Evolutionary conservation across 331 rosid species (phyloP), one percentile per base, ranked within the genome.

Genomic region (Dryas integrifolia): DNA sequence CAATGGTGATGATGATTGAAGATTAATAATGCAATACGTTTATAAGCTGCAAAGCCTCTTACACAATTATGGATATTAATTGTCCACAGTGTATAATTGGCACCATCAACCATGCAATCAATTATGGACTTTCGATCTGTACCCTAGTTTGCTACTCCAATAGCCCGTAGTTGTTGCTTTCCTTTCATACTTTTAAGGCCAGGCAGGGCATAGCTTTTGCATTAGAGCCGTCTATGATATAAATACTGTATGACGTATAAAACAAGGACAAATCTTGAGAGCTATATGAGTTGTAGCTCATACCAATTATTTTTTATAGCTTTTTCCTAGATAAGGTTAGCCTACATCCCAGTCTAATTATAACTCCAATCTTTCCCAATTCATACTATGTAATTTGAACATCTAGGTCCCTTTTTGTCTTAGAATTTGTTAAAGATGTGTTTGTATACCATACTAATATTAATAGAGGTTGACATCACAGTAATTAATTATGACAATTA

Each of bases 1-100:
- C 66, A 57, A 13, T 41, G 55, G 65, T 15, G 49, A 55, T 4
- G 5, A 46, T 26, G 73, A 52, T 69, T 69, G 73, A 39, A 10
- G 39, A 52, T 7, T n/a, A 69, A 16, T 10, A 69, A 16, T 10
- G 62, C 21, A 16, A 69, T 38, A 44, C 4, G 2, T 13, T 30
- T 30, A 30, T 30, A 30, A 30, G 35, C 35, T 30, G 35, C 35
- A 30, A 2, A 51, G 24, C 45, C 72, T 15, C n/a, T 14, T 35
- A 3, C 15, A 47, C 3, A 62, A 4, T 69, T 12, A 41, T 58
- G n/a, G 11, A 45, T 5, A 57, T 58, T 13, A 13, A 57, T 57
- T 26, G 4, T 72, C 40, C 8, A 12, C 4, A 18, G 13, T 49
- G 26, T 26, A 51, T 67, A 49, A 15, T 73, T 61, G 35, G 47